A percentile compares a stretch with the other conserved stretches of the same genome.
phyloP scores from a whole-genome alignment of 495 filamentous ascomycete genomes.

The Terfezia claveryi region DNA sequence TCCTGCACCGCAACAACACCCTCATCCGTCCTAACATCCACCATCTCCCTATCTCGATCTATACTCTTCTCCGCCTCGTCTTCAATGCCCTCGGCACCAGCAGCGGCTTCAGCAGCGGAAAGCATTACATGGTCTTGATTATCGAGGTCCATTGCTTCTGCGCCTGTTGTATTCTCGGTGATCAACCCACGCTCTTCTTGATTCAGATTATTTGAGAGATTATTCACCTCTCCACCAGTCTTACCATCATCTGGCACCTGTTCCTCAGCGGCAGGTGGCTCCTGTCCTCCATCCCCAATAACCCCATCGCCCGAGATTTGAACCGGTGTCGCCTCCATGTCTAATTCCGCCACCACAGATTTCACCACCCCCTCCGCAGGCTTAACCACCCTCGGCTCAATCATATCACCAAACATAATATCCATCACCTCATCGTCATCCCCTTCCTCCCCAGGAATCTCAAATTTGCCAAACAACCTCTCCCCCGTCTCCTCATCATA shows the following conservation, averaged over 20 bases:
- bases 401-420: constrained; percentile 33
- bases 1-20: too few relatives aligned
- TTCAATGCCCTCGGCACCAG: too few relatives aligned
- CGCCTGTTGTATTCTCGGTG: too few relatives aligned
- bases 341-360: not conserved
- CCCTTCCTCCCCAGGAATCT: constrained; percentile 35
- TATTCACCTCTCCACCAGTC: not conserved
- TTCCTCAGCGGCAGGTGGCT: not conserved
- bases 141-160: too few relatives aligned
- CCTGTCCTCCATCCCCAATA: not conserved
- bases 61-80: too few relatives aligned
- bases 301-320: not conserved
- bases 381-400: constrained; percentile 38
- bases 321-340: too few relatives aligned
- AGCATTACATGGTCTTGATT: too few relatives aligned
- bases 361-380: constrained; percentile 17
- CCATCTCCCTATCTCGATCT: too few relatives aligned
- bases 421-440: constrained; percentile 33
- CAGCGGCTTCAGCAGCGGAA: too few relatives aligned
- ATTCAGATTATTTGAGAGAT: not conserved
- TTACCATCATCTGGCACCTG: not conserved
- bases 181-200: not conserved
- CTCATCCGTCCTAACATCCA: too few relatives aligned
- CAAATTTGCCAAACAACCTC: constrained; percentile 40
- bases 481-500: constrained; percentile 34